A percentile compares a stretch with the other conserved stretches of the same genome.
Evolutionary conservation across 768 basidiomycete species (phyloP).

Genomic region (Tulasnella sp.): DNA sequence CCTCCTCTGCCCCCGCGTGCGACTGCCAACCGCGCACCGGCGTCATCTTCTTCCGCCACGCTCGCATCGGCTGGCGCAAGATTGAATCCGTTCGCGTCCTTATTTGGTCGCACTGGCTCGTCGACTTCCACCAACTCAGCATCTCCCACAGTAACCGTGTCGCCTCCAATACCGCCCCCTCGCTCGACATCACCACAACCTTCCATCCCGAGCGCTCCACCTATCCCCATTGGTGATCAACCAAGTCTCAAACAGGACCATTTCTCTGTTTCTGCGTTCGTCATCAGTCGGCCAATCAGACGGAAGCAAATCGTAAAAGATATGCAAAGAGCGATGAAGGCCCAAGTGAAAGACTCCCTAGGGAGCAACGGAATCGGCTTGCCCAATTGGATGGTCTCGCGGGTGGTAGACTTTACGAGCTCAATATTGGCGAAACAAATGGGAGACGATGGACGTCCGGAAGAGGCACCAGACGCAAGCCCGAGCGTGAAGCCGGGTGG

Average conservation of each 20-base stretch:
- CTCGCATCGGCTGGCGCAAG: conserved; percentile 31
- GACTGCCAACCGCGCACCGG: neutral
- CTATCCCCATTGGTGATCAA: neutral
- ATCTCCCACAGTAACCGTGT: conserved; percentile 10
- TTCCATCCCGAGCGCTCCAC: conserved; percentile 18
- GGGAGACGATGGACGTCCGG: neutral
- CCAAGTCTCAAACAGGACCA: conserved; percentile 25
- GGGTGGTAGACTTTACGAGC: conserved; percentile 34
- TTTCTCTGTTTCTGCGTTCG: conserved; percentile 41
- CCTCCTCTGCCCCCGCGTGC: conserved; percentile 38
- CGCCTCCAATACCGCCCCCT: conserved; percentile 9
- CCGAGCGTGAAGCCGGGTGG: neutral
- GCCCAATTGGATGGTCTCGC: conserved; percentile 49
- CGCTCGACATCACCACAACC: conserved; percentile 18
- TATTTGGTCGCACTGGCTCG: conserved; percentile 25
- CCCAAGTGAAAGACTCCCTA: conserved; percentile 41
- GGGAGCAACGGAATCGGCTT: conserved; percentile 27
- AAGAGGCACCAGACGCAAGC: neutral
- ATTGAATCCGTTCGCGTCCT: conserved; percentile 65
- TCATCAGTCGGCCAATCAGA: conserved; percentile 43
- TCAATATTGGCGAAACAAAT: conserved; percentile 1
- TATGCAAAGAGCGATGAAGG: conserved; percentile 42
- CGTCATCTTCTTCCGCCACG: conserved; percentile 20
- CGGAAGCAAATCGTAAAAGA: conserved; percentile 42
- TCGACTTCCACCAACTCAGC: conserved; percentile 29